Evolutionary conservation across 1,284 basidiomycete genomes (phyloP).

Genomic region (Rhodotorula sp.): DNA sequence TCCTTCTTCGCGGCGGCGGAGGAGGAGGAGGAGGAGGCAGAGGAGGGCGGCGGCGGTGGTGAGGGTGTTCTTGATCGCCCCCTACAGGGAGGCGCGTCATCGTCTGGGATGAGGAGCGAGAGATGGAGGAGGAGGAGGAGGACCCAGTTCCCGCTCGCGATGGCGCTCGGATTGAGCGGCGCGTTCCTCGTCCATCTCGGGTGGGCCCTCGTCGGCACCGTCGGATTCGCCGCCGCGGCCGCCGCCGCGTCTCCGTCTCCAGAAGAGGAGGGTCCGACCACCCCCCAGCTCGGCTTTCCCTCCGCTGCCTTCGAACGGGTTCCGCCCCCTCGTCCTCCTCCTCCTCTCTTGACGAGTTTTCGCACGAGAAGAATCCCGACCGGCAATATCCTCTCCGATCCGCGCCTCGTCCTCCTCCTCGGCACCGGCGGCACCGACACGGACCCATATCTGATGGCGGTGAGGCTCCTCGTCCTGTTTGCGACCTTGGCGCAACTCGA

Average conservation of each 20-base stretch:
- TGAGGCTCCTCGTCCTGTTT: conserved; percentile 40
- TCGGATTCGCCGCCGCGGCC: conserved; percentile 31
- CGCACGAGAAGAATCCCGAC: conserved; percentile 2
- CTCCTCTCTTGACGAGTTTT: too few species aligned
- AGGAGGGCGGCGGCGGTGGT: too few species aligned
- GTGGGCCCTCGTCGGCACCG: conserved; percentile 45
- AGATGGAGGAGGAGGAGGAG: conserved; percentile 14
- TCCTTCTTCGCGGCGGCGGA: too few species aligned
- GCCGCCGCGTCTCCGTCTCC: not conserved
- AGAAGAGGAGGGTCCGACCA: not conserved
- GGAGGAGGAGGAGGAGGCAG: not conserved
- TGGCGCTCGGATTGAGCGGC: conserved; percentile 37
- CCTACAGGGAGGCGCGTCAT: too few species aligned
- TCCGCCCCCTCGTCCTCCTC: too few species aligned
- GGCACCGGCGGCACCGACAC: not conserved
- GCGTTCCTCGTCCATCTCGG: conserved; percentile 41
- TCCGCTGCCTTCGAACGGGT: too few species aligned
- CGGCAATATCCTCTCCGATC: conserved; percentile 41
- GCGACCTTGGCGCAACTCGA: conserved; percentile 36
- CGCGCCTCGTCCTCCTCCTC: conserved; percentile 39
- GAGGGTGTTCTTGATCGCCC: too few species aligned
- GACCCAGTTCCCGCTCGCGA: conserved; percentile 45
- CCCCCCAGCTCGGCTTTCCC: not conserved
- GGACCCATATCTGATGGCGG: conserved; percentile 41
- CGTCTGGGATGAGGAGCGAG: not conserved